Percentiles rank a stretch among this genome's conserved stretches.
phyloP scores from a whole-genome alignment of 2,329 filamentous ascomycete species.

The Fusarium phyllophilum region DNA sequence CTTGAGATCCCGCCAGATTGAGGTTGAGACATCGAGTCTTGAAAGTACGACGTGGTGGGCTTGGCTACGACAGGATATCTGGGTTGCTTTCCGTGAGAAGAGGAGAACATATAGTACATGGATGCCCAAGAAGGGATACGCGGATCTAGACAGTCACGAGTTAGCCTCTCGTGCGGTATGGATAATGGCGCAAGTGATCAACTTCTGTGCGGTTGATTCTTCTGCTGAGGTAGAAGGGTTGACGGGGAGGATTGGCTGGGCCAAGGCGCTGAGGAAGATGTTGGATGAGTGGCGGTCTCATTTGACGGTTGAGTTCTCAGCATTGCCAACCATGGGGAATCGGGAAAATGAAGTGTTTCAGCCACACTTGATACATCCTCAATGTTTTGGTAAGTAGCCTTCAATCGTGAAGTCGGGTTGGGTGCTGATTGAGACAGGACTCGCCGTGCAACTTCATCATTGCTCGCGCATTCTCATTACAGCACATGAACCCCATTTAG shows the following conservation, averaged over 20 bases:
- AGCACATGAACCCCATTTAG: constrained; percentile 35
- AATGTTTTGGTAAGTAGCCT: constrained; percentile 47
- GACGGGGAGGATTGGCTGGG: constrained; percentile 8
- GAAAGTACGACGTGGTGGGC: constrained; percentile 72
- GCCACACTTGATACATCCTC: constrained; percentile 61
- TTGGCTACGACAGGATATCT: constrained; percentile 73
- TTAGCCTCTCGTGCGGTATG: constrained; percentile 64
- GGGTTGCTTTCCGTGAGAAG: constrained; percentile 70
- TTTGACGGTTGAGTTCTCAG: constrained; percentile 52
- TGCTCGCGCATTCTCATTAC: constrained; percentile 49
- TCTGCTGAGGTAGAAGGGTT: constrained; percentile 6
- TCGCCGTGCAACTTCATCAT: constrained; percentile 31
- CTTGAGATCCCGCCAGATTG: constrained; percentile 68
- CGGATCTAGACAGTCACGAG: constrained; percentile 62
- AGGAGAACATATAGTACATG: constrained; percentile 68
- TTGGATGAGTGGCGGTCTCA: constrained; percentile 47
- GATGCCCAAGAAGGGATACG: constrained; percentile 61
- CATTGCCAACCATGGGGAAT: constrained; percentile 49
- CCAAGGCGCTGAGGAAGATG: constrained; percentile 28
- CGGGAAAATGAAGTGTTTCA: constrained; percentile 49
- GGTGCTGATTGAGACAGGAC: background rate
- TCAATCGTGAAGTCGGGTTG: accelerated
- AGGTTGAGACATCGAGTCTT: constrained; percentile 67
- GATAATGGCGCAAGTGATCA: constrained; percentile 65
- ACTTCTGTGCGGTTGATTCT: constrained; percentile 56